phyloP scores from a whole-genome alignment of 306 rosid genomes.

The Rubus idaeus region DNA sequence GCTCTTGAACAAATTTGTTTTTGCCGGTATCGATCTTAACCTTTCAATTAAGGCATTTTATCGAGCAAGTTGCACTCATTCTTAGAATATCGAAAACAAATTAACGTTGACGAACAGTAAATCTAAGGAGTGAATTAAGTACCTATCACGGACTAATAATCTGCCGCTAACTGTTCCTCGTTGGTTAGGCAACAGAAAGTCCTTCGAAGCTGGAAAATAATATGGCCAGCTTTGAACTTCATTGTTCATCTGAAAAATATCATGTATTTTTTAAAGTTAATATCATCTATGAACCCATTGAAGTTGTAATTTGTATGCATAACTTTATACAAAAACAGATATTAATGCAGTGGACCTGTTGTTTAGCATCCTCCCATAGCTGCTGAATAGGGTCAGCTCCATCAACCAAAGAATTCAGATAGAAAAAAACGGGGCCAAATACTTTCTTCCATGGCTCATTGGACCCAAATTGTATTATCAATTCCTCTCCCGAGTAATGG shows the following conservation, averaged over 20 bases:
- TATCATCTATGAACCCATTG: background rate
- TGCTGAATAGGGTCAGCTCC: conserved; percentile 33
- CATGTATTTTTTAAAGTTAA: background rate
- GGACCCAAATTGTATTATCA: conserved; percentile 54
- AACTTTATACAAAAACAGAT: background rate
- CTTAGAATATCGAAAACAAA: background rate
- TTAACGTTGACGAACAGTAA: background rate
- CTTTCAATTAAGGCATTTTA: background rate
- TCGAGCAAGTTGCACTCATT: background rate
- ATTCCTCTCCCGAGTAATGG: conserved; percentile 80
- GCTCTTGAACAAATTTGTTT: too few relatives aligned
- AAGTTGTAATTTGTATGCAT: background rate
- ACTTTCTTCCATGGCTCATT: conserved; percentile 93
- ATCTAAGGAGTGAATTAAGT: background rate
- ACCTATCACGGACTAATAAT: conserved; percentile 64
- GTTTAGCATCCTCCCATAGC: conserved; percentile 80
- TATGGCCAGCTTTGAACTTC: conserved; percentile 92
- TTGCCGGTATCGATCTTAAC: background rate
- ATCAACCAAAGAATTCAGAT: conserved; percentile 52
- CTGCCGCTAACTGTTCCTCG: conserved; percentile 74
- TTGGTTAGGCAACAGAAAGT: conserved; percentile 50
- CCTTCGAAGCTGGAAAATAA: conserved; percentile 67
- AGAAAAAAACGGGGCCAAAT: conserved; percentile 75
- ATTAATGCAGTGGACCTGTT: conserved; percentile 46
- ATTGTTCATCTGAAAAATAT: conserved; percentile 51